A percentile compares a stretch with the other conserved stretches of the same genome.
Evolutionary conservation across 495 filamentous ascomycete species (phyloP).

Genomic region (Penicillium egyptiacum): DNA sequence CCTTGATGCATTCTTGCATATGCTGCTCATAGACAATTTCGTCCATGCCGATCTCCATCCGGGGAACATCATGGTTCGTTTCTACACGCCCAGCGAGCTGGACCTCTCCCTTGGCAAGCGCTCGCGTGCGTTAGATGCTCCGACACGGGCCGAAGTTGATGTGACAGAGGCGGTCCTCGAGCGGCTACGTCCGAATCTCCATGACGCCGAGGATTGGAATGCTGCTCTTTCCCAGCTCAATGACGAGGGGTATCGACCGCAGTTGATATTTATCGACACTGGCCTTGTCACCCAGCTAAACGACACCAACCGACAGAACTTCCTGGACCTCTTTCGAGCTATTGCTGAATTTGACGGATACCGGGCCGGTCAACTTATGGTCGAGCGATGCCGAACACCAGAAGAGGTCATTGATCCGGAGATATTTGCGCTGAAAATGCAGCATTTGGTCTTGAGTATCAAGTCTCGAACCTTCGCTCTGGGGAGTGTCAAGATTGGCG

Average conservation of each 20-base stretch:
- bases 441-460: constrained; percentile 86
- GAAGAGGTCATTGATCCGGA: constrained; percentile 83
- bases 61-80: constrained; percentile 99
- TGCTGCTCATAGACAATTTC: constrained; percentile 98
- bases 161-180: constrained; percentile 84
- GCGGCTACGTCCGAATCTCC: constrained; percentile 69
- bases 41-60: constrained; percentile 98
- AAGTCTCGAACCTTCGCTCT: constrained; percentile 89
- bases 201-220: constrained; percentile 66
- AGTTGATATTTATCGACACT: constrained; percentile 96
- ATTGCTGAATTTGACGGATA: constrained; percentile 97
- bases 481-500: constrained; percentile 94
- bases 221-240: constrained; percentile 76
- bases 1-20: constrained; percentile 94
- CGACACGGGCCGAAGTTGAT: constrained; percentile 58
- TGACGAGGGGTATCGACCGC: constrained; percentile 85
- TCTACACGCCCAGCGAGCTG: constrained; percentile 80
- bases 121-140: constrained; percentile 51
- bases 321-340: constrained; percentile 93
- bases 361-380: constrained; percentile 93
- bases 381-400: constrained; percentile 88
- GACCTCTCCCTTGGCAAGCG: constrained; percentile 57
- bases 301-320: constrained; percentile 80
- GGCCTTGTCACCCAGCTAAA: constrained; percentile 95
- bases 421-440: constrained; percentile 93